Conservation (phyloP, 2,329 filamentous ascomycete genomes). For the Geosmithia morbida region DNA sequence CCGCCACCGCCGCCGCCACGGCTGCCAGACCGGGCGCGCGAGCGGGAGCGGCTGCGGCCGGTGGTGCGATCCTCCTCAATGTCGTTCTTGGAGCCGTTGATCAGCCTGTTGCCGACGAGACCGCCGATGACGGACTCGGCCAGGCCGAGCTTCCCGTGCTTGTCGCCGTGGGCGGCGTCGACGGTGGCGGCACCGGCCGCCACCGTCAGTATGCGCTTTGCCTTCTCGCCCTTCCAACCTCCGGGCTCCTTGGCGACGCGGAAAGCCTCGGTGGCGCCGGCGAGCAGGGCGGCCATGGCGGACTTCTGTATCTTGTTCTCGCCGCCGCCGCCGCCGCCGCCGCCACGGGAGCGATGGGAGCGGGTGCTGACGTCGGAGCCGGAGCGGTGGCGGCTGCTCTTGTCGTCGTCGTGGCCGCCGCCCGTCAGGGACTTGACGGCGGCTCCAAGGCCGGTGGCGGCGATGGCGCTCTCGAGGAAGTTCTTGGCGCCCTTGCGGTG, state of each 20-base stretch:
- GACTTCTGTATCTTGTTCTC: conserved; percentile 63
- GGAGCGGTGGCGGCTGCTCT: conserved; percentile 37
- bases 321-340: conserved; percentile 16
- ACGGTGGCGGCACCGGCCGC: conserved; percentile 76
- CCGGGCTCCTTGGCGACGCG: conserved; percentile 79
- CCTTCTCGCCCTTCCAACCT: conserved; percentile 80
- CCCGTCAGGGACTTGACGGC: conserved; percentile 46
- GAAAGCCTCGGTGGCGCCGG: conserved; percentile 86
- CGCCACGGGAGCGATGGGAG: neutral
- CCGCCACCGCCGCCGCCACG: conserved; percentile 26
- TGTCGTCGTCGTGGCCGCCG: conserved; percentile 27
- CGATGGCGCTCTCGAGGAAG: conserved; percentile 48
- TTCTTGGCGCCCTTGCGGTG: conserved; percentile 48
- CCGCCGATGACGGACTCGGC: conserved; percentile 81
- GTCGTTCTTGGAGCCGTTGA: conserved; percentile 62
- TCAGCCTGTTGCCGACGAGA: conserved; percentile 68
- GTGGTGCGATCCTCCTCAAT: conserved; percentile 46
- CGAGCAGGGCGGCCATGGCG: conserved; percentile 78
- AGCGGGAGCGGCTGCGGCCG: conserved; percentile 56
- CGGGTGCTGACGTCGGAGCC: conserved; percentile 28
- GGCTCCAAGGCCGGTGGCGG: conserved; percentile 45
- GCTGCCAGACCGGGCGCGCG: conserved; percentile 43
- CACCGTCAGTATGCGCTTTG: conserved; percentile 80
- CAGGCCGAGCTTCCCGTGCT: conserved; percentile 71
- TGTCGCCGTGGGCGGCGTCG: conserved; percentile 58